Conservation (phyloP, 805 yeast species). For the Yamadazyma endophytica region DNA sequence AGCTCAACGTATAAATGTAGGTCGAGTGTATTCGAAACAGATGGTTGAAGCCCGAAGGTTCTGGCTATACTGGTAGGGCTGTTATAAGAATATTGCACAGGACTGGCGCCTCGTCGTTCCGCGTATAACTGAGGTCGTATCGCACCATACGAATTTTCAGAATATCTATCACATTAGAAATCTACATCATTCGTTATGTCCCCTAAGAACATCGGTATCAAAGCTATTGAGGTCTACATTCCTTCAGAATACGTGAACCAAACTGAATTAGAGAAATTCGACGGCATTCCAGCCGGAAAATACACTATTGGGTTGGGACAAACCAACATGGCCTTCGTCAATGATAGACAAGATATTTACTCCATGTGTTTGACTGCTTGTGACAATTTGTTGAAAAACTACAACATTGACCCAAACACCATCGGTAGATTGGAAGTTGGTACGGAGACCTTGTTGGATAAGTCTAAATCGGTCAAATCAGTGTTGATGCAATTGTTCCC, state of each 20-base stretch:
- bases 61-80: no score
- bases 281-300: conserved; percentile 88
- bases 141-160: conserved; percentile 1
- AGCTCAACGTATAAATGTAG: no score
- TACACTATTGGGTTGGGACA: conserved; percentile 99
- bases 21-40: no score
- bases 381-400: conserved; percentile 70
- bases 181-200: conserved; percentile 13
- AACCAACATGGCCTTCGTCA: conserved; percentile 95
- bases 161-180: conserved; percentile 1
- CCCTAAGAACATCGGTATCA: conserved; percentile 82
- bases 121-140: no score
- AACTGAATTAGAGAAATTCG: conserved; percentile 77
- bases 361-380: conserved; percentile 90
- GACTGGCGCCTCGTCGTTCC: no score
- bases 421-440: conserved; percentile 98
- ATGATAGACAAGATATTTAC: conserved; percentile 96
- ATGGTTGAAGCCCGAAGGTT: no score
- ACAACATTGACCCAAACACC: conserved; percentile 72
- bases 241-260: conserved; percentile 76
- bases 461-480: conserved; percentile 94
- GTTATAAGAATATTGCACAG: no score
- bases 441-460: conserved; percentile 94
- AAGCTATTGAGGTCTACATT: conserved; percentile 89
- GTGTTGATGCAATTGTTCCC: conserved; percentile 92